These are phyloP conservation scores for Diaporthe batatas DNA, from an alignment of 2,329 filamentous ascomycete species.

Conservation along the genomic window DNA sequence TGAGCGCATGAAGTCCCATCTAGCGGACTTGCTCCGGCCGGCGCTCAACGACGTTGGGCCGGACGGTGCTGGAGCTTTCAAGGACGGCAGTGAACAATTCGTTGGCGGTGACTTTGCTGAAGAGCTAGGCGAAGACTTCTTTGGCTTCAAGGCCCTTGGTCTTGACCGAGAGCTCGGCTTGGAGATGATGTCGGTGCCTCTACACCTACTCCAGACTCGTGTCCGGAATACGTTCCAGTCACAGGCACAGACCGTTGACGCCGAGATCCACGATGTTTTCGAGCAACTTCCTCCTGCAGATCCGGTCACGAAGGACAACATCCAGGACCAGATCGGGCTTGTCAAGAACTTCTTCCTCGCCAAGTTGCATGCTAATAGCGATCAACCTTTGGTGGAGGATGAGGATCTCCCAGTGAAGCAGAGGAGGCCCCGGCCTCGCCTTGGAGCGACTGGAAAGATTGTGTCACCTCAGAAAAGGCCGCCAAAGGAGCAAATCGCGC, in stretches of 20 bases:
- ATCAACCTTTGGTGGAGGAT: conserved; percentile 90
- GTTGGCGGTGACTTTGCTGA: conserved; percentile 97
- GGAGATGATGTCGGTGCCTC: conserved; percentile 88
- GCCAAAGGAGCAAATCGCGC: conserved; percentile 83
- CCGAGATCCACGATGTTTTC: conserved; percentile 73
- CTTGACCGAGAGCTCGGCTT: conserved; percentile 92
- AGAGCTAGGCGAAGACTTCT: conserved; percentile 98
- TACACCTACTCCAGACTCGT: conserved; percentile 93
- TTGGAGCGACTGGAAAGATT: conserved; percentile 84
- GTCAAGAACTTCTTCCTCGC: conserved; percentile 92
- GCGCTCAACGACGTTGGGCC: conserved; percentile 84
- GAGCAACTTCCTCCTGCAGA: conserved; percentile 78
- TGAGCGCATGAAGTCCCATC: conserved; percentile 92
- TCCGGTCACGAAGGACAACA: conserved; percentile 82
- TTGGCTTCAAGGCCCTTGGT: conserved; percentile 95
- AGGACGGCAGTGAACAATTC: conserved; percentile 97
- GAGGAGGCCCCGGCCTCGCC: conserved; percentile 76
- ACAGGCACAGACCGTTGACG: conserved; percentile 74
- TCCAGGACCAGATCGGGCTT: conserved; percentile 85
- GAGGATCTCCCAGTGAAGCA: conserved; percentile 96
- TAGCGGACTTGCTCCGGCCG: conserved; percentile 92
- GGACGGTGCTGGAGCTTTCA: conserved; percentile 92
- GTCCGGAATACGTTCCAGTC: conserved; percentile 88
- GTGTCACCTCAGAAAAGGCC: conserved; percentile 86
- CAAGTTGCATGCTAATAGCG: conserved; percentile 86